Percentiles rank a stretch among this genome's conserved stretches.
These are phyloP conservation scores for Aspergillus wentii DNA, from an alignment of 495 filamentous ascomycete genomes.

Conservation along the genomic window DNA sequence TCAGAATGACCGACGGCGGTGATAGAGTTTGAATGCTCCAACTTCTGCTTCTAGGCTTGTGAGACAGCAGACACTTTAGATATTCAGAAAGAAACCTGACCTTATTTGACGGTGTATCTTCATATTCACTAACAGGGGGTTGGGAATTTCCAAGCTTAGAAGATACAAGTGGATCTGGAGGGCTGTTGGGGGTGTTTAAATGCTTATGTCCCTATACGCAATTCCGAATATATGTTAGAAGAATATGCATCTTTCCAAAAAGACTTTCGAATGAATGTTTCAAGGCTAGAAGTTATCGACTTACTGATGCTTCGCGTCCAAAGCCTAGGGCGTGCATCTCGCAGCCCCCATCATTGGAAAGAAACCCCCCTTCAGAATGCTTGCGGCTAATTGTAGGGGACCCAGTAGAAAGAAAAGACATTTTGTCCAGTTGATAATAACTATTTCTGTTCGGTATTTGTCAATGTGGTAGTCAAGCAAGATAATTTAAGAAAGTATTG, in stretches of 20 bases:
- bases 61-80: conserved; percentile 18
- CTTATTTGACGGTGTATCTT: conserved; percentile 27
- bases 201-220: conserved; percentile 23
- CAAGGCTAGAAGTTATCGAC: no score
- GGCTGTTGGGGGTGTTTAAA: conserved; percentile 18
- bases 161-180: conserved; percentile 29
- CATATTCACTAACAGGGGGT: conserved; percentile 9
- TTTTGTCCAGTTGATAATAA: no score
- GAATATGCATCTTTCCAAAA: no score
- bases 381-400: conserved; percentile 20
- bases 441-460: no score
- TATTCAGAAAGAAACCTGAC: conserved; percentile 16
- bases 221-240: not conserved
- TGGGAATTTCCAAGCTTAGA: conserved; percentile 38
- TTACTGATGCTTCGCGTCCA: conserved; percentile 26
- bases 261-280: no score
- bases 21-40: conserved; percentile 29
- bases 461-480: no score
- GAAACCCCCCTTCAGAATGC: conserved; percentile 11
- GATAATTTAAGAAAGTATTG: not conserved
- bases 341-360: conserved; percentile 10
- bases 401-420: conserved; percentile 23
- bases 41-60: conserved; percentile 51
- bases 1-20: conserved; percentile 24
- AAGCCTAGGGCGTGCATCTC: conserved; percentile 14